Conservation (phyloP, 2,329 filamentous ascomycete species). For the Colletotrichum incanum region DNA sequence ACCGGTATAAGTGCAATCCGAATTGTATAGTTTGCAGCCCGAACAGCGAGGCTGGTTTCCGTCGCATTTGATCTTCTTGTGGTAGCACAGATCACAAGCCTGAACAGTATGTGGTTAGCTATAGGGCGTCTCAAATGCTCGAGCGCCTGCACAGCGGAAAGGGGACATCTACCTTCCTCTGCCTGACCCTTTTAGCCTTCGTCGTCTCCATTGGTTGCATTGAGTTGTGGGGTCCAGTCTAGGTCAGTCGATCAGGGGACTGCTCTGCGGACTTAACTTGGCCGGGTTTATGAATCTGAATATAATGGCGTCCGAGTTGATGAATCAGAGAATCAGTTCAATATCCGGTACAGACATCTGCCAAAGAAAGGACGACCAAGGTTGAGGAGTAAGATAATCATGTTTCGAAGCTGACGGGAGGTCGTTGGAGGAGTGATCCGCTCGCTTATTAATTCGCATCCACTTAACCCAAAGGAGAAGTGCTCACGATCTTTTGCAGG, state of each 20-base stretch:
- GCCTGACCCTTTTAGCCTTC: slow-evolving; percentile 21
- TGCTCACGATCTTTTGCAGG: neutral
- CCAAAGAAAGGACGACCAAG: neutral
- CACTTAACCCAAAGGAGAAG: neutral
- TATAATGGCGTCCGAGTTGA: no score
- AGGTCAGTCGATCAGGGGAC: neutral
- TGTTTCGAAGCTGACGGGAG: neutral
- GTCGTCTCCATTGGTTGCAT: slow-evolving; percentile 15
- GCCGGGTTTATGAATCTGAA: neutral
- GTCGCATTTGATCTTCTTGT: slow-evolving; percentile 42
- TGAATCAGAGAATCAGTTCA: no score
- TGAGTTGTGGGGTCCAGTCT: neutral
- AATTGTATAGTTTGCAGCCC: slow-evolving; percentile 35
- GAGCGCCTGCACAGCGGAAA: neutral
- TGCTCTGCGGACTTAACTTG: neutral
- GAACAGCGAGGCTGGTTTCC: slow-evolving; percentile 30
- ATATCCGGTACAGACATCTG: no score
- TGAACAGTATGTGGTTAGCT: neutral
- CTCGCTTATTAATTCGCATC: neutral
- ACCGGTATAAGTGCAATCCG: slow-evolving; percentile 37
- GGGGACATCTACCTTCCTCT: slow-evolving; percentile 24
- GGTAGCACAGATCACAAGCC: slow-evolving; percentile 38
- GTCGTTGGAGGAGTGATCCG: neutral
- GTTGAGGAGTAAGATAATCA: neutral
- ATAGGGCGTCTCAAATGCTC: no score